phyloP scores from a whole-genome alignment of 805 yeast species.

The Wickerhamiella parazyma region DNA sequence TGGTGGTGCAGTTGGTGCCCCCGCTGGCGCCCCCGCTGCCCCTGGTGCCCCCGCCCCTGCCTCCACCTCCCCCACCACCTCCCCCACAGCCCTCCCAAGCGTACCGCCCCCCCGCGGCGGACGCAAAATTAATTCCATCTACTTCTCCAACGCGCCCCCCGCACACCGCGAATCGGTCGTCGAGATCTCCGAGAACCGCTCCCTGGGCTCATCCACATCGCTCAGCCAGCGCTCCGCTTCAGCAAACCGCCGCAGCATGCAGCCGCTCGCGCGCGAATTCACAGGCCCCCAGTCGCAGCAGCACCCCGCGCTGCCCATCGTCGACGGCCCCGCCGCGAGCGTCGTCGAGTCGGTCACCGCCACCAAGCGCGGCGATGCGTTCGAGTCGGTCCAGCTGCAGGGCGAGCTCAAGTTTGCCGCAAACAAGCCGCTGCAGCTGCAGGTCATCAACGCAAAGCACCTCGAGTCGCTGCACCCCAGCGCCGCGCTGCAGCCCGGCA shows the following conservation, averaged over 20 bases:
- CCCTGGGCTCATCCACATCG: neutral
- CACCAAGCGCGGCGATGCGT: slow-evolving; percentile 51
- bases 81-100: slow-evolving; percentile 1
- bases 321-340: slow-evolving; percentile 45
- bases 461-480: slow-evolving; percentile 36
- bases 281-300: slow-evolving; percentile 12
- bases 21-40: neutral
- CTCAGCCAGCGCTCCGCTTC: slow-evolving; percentile 8
- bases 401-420: slow-evolving; percentile 43
- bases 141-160: neutral
- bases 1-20: no score
- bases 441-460: slow-evolving; percentile 26
- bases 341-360: slow-evolving; percentile 79
- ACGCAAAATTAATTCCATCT: slow-evolving; percentile 3
- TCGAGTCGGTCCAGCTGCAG: slow-evolving; percentile 45
- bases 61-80: neutral
- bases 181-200: neutral
- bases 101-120: slow-evolving; percentile 7
- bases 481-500: slow-evolving; percentile 9
- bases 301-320: slow-evolving; percentile 23
- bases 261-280: slow-evolving; percentile 10
- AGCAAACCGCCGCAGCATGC: slow-evolving; percentile 4
- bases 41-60: neutral
- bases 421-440: slow-evolving; percentile 15
- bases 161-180: slow-evolving; percentile 6